Conservation (phyloP, 2,329 filamentous ascomycete species). For the Hypoxylon sp. region DNA sequence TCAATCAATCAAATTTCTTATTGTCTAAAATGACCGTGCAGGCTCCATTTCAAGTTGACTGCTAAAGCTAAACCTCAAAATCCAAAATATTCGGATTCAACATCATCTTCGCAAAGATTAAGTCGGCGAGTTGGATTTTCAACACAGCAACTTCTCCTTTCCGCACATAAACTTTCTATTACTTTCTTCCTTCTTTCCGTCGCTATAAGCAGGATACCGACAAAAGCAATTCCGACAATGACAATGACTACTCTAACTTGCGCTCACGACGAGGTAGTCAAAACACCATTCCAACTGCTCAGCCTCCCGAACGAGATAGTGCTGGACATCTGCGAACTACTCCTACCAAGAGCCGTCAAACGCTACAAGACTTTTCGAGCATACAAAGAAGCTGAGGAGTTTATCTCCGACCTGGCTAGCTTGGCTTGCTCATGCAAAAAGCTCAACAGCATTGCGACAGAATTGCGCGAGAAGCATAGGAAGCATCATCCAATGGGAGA, state of each 20-base stretch:
- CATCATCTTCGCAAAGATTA: neutral
- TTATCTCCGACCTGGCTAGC: neutral
- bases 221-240: neutral
- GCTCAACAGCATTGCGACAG: neutral
- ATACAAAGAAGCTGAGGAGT: neutral
- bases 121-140: neutral
- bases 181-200: neutral
- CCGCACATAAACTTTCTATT: neutral
- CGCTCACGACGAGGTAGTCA: neutral
- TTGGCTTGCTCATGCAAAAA: conserved; percentile 7
- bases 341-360: neutral
- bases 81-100: neutral
- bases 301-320: neutral
- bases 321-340: neutral
- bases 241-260: neutral
- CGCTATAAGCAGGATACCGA: neutral
- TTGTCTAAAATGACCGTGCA: neutral
- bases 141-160: neutral
- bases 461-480: neutral
- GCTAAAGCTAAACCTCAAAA: neutral
- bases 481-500: neutral
- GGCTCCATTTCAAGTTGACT: neutral
- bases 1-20: neutral
- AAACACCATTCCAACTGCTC: neutral
- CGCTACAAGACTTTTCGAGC: conserved; percentile 8